phyloP scores from a whole-genome alignment of 2,329 filamentous ascomycete genomes.

The Fusarium camptoceras region DNA sequence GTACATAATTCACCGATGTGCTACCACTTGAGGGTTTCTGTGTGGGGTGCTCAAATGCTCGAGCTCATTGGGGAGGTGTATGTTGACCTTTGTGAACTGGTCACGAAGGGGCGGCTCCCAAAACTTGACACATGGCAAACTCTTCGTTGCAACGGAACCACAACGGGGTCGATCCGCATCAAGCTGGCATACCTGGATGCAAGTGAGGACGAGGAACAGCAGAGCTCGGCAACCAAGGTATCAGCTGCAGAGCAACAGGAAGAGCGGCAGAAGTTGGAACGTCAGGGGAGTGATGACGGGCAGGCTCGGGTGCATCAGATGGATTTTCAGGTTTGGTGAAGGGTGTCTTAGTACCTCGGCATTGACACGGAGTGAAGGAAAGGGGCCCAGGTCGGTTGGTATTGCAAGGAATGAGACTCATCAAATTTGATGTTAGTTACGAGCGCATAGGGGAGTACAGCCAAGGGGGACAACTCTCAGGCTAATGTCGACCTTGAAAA shows the following conservation, averaged over 20 bases:
- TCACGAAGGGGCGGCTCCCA: constrained; percentile 34
- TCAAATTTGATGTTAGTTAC: constrained; percentile 1
- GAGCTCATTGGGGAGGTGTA: constrained; percentile 44
- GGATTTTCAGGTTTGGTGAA: constrained; percentile 46
- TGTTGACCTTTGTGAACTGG: constrained; percentile 42
- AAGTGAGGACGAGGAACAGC: constrained; percentile 38
- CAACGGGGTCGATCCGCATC: constrained; percentile 36
- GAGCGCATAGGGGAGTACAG: not conserved
- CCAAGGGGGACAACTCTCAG: not conserved
- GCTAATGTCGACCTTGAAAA: constrained; percentile 23
- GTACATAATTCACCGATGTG: constrained; percentile 45
- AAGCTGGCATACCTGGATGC: constrained; percentile 36
- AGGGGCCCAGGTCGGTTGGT: constrained; percentile 1
- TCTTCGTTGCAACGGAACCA: constrained; percentile 34
- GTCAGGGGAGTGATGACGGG: constrained; percentile 34
- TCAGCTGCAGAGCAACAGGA: constrained; percentile 32
- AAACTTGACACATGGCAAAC: constrained; percentile 40
- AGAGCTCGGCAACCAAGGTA: constrained; percentile 32
- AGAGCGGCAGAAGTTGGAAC: constrained; percentile 30
- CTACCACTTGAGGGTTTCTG: constrained; percentile 43
- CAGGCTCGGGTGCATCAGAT: constrained; percentile 41
- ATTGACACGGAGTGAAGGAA: constrained; percentile 16
- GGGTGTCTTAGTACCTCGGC: not conserved
- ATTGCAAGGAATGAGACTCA: constrained; percentile 12
- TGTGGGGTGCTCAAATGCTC: constrained; percentile 45